Conservation (phyloP, 345 rosid species). For the Eucalyptus regnans region DNA sequence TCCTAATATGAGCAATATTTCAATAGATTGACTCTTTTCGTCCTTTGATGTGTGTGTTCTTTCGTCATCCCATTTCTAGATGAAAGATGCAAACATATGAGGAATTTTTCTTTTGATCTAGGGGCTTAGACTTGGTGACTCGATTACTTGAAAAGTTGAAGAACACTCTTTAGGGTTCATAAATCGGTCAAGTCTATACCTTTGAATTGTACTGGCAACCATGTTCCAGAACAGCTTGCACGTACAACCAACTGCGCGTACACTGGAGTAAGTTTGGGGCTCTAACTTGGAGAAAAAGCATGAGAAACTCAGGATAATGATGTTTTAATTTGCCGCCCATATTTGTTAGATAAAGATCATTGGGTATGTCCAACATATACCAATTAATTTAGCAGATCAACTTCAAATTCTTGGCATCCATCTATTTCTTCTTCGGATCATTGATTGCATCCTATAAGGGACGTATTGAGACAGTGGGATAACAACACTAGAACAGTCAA, state of each 20-base stretch:
- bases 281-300: not conserved
- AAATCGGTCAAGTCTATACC: not conserved
- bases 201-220: not conserved
- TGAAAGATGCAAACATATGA: not conserved
- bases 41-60: not conserved
- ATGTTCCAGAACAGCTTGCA: not conserved
- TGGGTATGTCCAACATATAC: not conserved
- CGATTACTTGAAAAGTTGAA: not conserved
- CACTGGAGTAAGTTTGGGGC: not conserved
- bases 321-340: not conserved
- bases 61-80: not conserved
- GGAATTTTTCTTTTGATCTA: not conserved
- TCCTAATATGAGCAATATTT: not conserved
- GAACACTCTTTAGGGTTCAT: not conserved
- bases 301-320: not conserved
- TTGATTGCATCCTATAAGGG: not conserved
- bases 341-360: not conserved
- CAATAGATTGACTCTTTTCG: not conserved
- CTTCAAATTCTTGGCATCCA: not conserved
- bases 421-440: not conserved
- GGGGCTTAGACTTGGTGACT: not conserved
- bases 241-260: not conserved
- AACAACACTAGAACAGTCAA: not conserved
- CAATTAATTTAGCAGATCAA: not conserved
- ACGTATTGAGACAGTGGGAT: not conserved